Evolutionary conservation across 2,329 filamentous ascomycete species (phyloP), one percentile per base, ranked within the genome.

Genomic region (Fusarium sp.): DNA sequence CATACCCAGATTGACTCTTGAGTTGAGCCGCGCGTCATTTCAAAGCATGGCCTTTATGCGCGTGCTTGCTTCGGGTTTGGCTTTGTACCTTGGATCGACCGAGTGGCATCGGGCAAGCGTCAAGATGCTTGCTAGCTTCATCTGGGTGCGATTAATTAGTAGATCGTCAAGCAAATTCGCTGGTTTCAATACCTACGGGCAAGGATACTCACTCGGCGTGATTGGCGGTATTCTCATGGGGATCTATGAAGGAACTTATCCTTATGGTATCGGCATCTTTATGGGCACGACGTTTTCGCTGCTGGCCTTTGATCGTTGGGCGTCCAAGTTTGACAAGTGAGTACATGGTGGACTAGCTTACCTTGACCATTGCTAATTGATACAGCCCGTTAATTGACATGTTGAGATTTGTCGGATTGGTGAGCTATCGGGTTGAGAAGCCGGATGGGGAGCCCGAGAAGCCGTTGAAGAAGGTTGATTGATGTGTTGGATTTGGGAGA

Each of bases 61-160:
- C 6, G 18, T 64, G 6, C 24, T 64, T 9, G 61, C 61, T 11
- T 56, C 48, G 3, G 48, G 61, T 14, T 35, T 64, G 6, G 48
- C 48, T 9, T 9, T 43, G 14, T 64, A 64, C 27, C 18, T 43
- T 8, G 61, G 37, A 13, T 64, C 50, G 14, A 8, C 61, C 1
- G 24, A 16, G 20, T 64, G 61, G 61, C 37, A 64, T 37, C 33
- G 37, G 13, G 61, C 61, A 33, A 64, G 50, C 37, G n/a, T 64
- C 33, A 64, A 64, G 29, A 20, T 57, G 16, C 48, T 64, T 37
- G 18, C 31, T 10, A 57, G 16, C n/a, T 64, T 64, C 10, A 8
- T 64, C n/a, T 64, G 61, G 61, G 48, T 45, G 13, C 48, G 61
- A 14, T 18, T 57, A 7, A 3, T 64, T 2, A 37, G 43, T 10